These are phyloP conservation scores for Meyerozyma sp. DNA, from an alignment of 1,139 yeast genomes.

Conservation along the genomic window DNA sequence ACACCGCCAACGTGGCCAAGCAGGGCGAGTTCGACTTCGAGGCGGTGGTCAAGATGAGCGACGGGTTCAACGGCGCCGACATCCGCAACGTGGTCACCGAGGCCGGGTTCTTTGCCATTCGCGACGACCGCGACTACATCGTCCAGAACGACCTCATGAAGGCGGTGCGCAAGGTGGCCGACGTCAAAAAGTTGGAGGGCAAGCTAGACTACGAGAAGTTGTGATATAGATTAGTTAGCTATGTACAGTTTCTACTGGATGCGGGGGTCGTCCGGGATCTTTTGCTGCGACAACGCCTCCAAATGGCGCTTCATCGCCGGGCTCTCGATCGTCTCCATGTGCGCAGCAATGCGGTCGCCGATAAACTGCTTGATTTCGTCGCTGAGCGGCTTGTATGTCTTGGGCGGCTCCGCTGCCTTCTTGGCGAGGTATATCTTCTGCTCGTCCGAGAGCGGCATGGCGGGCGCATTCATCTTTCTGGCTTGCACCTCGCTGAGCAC, in stretches of 20 bases:
- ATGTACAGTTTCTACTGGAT: background rate
- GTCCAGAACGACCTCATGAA: constrained; percentile 92
- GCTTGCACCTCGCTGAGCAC: constrained; percentile 57
- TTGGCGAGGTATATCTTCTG: constrained; percentile 62
- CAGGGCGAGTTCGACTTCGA: constrained; percentile 97
- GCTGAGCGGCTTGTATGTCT: constrained; percentile 47
- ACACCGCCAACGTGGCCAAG: constrained; percentile 78
- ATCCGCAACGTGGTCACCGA: constrained; percentile 97
- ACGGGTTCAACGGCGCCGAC: constrained; percentile 99
- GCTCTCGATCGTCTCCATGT: constrained; percentile 37
- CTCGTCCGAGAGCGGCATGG: constrained; percentile 69
- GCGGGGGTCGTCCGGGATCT: constrained; percentile 13
- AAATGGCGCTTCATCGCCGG: constrained; percentile 29
- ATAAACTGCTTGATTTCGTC: constrained; percentile 66
- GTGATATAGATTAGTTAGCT: constrained; percentile 18
- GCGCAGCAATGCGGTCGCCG: constrained; percentile 62
- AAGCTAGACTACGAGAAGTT: constrained; percentile 90
- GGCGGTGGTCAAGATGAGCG: constrained; percentile 96
- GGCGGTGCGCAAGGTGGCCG: constrained; percentile 97
- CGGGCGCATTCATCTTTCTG: constrained; percentile 59
- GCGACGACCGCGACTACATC: constrained; percentile 95
- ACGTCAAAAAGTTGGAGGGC: constrained; percentile 95
- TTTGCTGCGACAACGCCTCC: constrained; percentile 30
- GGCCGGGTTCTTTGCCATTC: constrained; percentile 96
- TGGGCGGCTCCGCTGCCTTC: constrained; percentile 42